Conservation (phyloP, 306 rosid species). For the Trifolium subterraneum region DNA sequence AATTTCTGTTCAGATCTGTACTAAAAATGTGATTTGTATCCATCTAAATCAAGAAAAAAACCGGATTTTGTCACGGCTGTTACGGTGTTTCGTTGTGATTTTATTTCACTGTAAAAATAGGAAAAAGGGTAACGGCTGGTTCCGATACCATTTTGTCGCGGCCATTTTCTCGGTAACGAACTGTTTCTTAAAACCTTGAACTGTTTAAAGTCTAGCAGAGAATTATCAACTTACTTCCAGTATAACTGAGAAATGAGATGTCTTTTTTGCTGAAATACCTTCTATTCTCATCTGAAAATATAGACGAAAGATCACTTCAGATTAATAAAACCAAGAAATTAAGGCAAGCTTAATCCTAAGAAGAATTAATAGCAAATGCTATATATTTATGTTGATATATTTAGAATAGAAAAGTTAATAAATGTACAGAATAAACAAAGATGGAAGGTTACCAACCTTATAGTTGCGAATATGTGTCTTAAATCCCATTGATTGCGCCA, state of each 20-base stretch:
- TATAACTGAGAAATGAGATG: constrained; percentile 77
- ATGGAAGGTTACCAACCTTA: constrained; percentile 55
- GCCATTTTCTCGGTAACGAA: too few species aligned
- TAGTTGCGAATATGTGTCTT: constrained; percentile 90
- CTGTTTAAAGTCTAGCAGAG: constrained; percentile 9
- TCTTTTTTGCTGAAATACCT: constrained; percentile 65
- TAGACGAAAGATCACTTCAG: constrained; percentile 26
- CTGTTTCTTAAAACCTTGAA: neutral
- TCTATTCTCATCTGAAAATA: constrained; percentile 92
- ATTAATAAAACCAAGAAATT: constrained; percentile 20
- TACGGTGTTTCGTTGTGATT: too few species aligned
- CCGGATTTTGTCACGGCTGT: too few species aligned
- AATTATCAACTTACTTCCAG: constrained; percentile 67
- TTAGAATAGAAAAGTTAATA: constrained; percentile 18
- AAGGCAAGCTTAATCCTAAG: constrained; percentile 15
- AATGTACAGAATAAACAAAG: constrained; percentile 9
- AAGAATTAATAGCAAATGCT: constrained; percentile 16
- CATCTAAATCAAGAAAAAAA: too few species aligned
- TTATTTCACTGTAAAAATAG: too few species aligned
- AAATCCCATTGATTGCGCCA: constrained; percentile 92
- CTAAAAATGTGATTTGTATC: too few species aligned
- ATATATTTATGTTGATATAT: constrained; percentile 2
- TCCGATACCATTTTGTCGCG: too few species aligned
- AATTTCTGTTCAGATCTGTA: too few species aligned
- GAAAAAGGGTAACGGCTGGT: too few species aligned